These are phyloP conservation scores for Alnus glutinosa DNA, from an alignment of 306 rosid genomes.

Conservation along the genomic window DNA sequence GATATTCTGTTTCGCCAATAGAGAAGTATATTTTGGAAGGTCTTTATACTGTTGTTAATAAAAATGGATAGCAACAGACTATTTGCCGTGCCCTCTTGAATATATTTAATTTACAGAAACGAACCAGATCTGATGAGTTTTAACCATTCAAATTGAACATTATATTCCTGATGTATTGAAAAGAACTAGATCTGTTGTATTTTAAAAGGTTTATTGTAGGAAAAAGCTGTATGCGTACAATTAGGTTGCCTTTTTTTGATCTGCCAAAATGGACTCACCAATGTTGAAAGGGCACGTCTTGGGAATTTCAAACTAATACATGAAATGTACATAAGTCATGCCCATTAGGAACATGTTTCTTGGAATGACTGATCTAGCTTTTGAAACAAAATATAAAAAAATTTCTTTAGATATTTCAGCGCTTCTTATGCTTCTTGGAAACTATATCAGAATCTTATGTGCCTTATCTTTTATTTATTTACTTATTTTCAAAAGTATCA, in stretches of 20 bases:
- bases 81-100: not conserved
- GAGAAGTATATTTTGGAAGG: not conserved
- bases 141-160: not conserved
- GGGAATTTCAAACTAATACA: not conserved
- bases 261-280: not conserved
- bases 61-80: not conserved
- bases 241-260: not conserved
- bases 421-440: conserved; percentile 3
- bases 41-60: not conserved
- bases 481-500: not conserved
- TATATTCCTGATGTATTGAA: not conserved
- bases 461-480: not conserved
- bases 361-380: not conserved
- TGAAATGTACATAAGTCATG: not conserved
- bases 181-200: too few relatives aligned
- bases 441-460: not conserved
- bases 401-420: too few relatives aligned
- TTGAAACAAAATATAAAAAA: not conserved
- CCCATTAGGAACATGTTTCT: conserved; percentile 3
- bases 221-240: not conserved
- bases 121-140: not conserved
- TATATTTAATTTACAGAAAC: not conserved
- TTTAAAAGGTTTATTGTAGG: not conserved
- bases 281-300: not conserved
- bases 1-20: not conserved